Percentiles rank a stretch among this genome's conserved stretches.
These are phyloP conservation scores for Puccinia triticina DNA, from an alignment of 1,284 basidiomycete genomes.

Conservation along the genomic window DNA sequence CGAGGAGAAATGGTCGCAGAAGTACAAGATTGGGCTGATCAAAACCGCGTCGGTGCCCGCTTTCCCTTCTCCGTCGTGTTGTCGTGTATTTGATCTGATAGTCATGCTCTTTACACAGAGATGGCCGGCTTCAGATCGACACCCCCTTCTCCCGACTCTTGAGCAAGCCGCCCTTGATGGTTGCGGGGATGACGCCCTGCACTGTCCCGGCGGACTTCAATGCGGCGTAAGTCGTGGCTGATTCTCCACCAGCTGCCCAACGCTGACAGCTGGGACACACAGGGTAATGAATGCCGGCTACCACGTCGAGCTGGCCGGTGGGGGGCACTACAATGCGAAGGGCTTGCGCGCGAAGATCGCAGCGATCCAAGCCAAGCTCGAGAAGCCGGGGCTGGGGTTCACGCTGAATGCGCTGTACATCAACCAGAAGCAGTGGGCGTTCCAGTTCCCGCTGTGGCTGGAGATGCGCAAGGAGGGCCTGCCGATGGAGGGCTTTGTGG, in stretches of 20 bases:
- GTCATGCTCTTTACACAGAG: slow-evolving; percentile 63
- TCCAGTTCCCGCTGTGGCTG: slow-evolving; percentile 97
- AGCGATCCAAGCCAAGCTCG: slow-evolving; percentile 79
- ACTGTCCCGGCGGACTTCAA: slow-evolving; percentile 58
- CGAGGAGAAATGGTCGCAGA: slow-evolving; percentile 88
- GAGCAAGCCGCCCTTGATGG: slow-evolving; percentile 96
- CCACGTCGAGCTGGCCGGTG: slow-evolving; percentile 94
- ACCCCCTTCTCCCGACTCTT: slow-evolving; percentile 93
- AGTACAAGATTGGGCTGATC: slow-evolving; percentile 80
- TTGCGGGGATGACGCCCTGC: slow-evolving; percentile 79
- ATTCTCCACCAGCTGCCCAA: no score
- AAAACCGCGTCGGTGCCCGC: slow-evolving; percentile 73
- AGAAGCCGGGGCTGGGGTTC: slow-evolving; percentile 80
- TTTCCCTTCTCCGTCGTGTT: not conserved
- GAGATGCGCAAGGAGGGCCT: slow-evolving; percentile 94
- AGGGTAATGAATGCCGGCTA: slow-evolving; percentile 79
- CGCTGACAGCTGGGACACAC: no score
- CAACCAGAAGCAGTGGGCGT: slow-evolving; percentile 86
- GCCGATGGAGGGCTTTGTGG: slow-evolving; percentile 95
- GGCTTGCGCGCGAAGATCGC: slow-evolving; percentile 85
- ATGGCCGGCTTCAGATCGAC: slow-evolving; percentile 87
- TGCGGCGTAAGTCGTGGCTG: slow-evolving; percentile 49
- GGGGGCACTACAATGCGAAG: slow-evolving; percentile 89
- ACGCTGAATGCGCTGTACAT: slow-evolving; percentile 96
- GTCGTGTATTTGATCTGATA: slow-evolving; percentile 29